Evolutionary conservation across 192 early-diverging fungal species (phyloP).

Genomic region (Coemansia sp.): DNA sequence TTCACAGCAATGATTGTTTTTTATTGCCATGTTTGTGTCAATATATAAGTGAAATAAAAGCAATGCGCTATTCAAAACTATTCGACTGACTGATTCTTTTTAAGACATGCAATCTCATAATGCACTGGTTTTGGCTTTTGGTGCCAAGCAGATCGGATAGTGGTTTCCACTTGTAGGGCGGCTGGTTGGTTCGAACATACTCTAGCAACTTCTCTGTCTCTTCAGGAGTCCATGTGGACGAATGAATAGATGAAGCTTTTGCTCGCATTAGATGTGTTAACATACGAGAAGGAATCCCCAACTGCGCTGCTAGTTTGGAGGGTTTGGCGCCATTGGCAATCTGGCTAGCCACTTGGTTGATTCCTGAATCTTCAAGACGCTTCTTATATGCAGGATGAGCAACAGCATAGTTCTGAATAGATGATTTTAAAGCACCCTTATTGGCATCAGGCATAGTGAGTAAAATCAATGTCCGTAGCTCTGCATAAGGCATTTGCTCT

Average conservation of each 20-base stretch:
- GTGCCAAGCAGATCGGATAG: neutral
- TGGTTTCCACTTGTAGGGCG: neutral
- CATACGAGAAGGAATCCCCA: neutral
- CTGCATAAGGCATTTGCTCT: neutral
- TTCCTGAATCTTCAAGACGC: neutral
- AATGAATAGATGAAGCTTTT: neutral
- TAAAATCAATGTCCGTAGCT: neutral
- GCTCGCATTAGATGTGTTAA: neutral
- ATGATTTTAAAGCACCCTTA: neutral
- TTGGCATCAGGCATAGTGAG: neutral
- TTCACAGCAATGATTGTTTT: neutral
- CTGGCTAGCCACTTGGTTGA: neutral
- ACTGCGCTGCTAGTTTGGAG: neutral
- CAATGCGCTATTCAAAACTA: too few relatives aligned
- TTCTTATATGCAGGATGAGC: neutral
- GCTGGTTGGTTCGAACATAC: neutral
- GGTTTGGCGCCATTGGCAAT: neutral
- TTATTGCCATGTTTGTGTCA: neutral
- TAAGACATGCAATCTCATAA: too few relatives aligned
- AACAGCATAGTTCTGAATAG: neutral
- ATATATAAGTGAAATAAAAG: neutral
- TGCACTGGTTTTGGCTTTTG: neutral
- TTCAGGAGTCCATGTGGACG: neutral
- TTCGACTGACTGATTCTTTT: too few relatives aligned
- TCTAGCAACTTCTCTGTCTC: neutral